These are phyloP conservation scores for Phytophthora sansomeana DNA, from an alignment of 352 stramenopile species.

Conservation along the genomic window DNA sequence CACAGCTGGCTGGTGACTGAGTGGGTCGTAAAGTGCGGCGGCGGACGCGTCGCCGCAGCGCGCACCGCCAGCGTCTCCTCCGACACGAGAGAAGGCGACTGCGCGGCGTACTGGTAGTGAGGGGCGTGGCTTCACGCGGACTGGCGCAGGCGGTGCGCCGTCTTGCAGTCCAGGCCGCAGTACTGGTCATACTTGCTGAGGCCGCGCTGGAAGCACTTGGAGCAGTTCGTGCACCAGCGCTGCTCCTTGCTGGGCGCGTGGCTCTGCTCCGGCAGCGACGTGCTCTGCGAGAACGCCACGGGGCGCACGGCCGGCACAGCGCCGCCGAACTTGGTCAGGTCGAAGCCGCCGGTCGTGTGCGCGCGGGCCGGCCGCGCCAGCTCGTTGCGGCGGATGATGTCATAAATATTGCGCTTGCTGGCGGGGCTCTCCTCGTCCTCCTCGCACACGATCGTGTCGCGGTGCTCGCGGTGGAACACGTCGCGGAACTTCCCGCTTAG, in stretches of 20 bases:
- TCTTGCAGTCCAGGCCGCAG: constrained; percentile 78
- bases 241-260: constrained; percentile 74
- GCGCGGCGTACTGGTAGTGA: constrained; percentile 27
- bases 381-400: constrained; percentile 60
- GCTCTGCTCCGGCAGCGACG: constrained; percentile 24
- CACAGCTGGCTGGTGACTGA: constrained; percentile 8
- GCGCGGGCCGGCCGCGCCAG: constrained; percentile 14
- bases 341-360: constrained; percentile 19
- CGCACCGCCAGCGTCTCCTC: constrained; percentile 30
- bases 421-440: constrained; percentile 58
- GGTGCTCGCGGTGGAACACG: constrained; percentile 62
- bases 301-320: constrained; percentile 1
- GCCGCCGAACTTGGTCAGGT: constrained; percentile 37
- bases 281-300: constrained; percentile 23
- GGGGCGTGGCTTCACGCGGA: constrained; percentile 44
- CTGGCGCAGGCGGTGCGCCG: constrained; percentile 50
- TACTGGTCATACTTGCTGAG: constrained; percentile 78
- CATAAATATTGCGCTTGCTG: constrained; percentile 51
- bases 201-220: constrained; percentile 76
- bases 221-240: constrained; percentile 82
- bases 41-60: constrained; percentile 22
- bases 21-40: constrained; percentile 34
- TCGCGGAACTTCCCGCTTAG: constrained; percentile 59
- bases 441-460: constrained; percentile 66
- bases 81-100: constrained; percentile 33